Base-by-base conservation (phyloP, 1,284 basidiomycete species). In the Wallemia mellicola region DNA sequence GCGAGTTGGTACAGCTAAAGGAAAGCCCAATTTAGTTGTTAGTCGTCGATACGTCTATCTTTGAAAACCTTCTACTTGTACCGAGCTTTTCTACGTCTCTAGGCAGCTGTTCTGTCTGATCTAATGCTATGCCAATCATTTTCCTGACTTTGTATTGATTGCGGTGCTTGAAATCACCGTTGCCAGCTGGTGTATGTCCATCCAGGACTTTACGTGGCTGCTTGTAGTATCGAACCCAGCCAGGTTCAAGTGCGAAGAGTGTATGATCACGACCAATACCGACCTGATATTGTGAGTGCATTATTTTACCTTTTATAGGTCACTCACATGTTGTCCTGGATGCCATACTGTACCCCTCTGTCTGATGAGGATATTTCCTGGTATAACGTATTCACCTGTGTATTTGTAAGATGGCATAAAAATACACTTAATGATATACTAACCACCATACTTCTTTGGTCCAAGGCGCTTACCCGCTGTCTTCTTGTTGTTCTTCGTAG, bases 261-360 rank as follows among this genome's bases (percentile, higher is more conserved):
- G 91, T 95, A 70, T 91, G 86, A 71, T 95, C 89, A 62, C 82
- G 79, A 27, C 89, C 91, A 67, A 86, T 82, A 63, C 80, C 80
- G 61, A 94, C 86, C 85, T 88, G 80, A 70, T 88, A 86, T 1
- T 88, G 89, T 1, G 91, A 80, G 67, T 89, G 86, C 71, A 91
- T 89, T 60, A 81, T 74, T 1, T 82, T 81, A 11, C 91, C 91
- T 63, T 89, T 77, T n/a, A n/a, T n/a, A n/a, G n/a, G n/a, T n/a
- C n/a, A n/a, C n/a, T n/a, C 61, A 94, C 86, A 85, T 88, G 80
- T 70, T 88, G 86, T 1, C 88, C 89, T 1, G 91, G 81, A 67
- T 89, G 86, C 71, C 91, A 89, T 60, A 81, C 74, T 1, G 82
- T 81, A 11, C 91, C 91, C 63, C 91, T 77, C 71, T 95, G 89